Conservation (phyloP, 1,139 yeast species). For the Yamadazyma spencermartinsiae region DNA sequence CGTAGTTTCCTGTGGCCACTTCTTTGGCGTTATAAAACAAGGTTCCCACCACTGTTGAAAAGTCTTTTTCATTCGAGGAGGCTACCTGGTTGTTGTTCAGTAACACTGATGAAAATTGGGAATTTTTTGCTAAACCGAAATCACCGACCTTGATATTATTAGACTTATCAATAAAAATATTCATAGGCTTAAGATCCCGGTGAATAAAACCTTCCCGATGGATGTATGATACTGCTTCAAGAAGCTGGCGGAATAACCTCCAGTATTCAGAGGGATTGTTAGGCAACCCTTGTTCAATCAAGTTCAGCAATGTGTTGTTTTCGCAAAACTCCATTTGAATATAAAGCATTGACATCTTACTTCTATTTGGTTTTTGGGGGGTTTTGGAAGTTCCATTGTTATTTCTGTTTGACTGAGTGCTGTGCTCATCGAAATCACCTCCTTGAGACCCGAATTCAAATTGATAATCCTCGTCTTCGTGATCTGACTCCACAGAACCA, state of each 20-base stretch:
- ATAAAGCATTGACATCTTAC: constrained; percentile 51
- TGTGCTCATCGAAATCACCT: constrained; percentile 13
- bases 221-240: constrained; percentile 89
- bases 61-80: constrained; percentile 55
- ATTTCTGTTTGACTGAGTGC: constrained; percentile 15
- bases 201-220: constrained; percentile 95
- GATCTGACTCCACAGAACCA: constrained; percentile 44
- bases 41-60: constrained; percentile 93
- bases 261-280: constrained; percentile 78
- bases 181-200: constrained; percentile 92
- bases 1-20: constrained; percentile 74
- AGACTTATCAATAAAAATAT: constrained; percentile 89
- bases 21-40: constrained; percentile 91
- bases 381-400: constrained; percentile 10
- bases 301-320: constrained; percentile 80
- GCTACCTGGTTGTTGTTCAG: constrained; percentile 43
- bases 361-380: background rate
- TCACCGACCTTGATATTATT: constrained; percentile 94
- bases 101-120: constrained; percentile 48
- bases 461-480: constrained; percentile 22
- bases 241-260: constrained; percentile 81
- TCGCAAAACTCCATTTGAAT: constrained; percentile 99
- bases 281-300: constrained; percentile 80
- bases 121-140: constrained; percentile 88
- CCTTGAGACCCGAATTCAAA: constrained; percentile 29